Base-by-base conservation (phyloP, 176 grass and related monocot genomes). In the Aegilops longissima region DNA sequence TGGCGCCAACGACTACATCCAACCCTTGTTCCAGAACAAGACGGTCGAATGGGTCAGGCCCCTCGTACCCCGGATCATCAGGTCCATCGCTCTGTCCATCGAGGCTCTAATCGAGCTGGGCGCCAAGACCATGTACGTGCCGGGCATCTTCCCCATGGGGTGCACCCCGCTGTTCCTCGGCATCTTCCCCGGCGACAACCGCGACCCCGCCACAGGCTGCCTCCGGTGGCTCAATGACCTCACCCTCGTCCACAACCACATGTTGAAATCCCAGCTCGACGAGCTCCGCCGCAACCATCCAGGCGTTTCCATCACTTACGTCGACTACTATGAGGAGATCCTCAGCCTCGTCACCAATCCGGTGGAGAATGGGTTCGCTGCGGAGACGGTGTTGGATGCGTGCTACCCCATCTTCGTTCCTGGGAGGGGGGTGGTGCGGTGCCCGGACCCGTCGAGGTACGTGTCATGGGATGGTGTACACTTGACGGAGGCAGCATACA, bases 1-100 rank as follows among this genome's bases (percentile, higher is more conserved):
- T 29, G 93, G 90, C 77, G 88, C 61, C 58, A 92, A 95, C 49
- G 90, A 95, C 85, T 95, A 95, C 74, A 89, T 78, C 84, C 89
- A 93, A 9, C 89, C 88, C 4, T 89, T 95, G 3, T 87, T 93
- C 78, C 89, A 87, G 52, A 70, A 87, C 70, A 51, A 18, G 49
- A 52, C 49, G 49, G 14, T 52, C 14, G 49, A 52, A 52, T 52
- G 49, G 49, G 49, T 52, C 13, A 52, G 49, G 49, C 49, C 49
- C 14, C 49, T 52, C 49, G 49, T 52, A 5, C 49, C 49, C 14
- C 49, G 14, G 49, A 16, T 52, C 49, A 52, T 52, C 49, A 52
- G 5, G 1, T 52, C 49, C 13, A 52, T 52, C 5, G 49, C 49
- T 52, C 5, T 52, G 49, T 52, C 49, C 49, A 52, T 52, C 13